Evolutionary conservation across 345 rosid species (phyloP), one percentile per base, ranked within the genome.

Genomic region (Salix caprea): DNA sequence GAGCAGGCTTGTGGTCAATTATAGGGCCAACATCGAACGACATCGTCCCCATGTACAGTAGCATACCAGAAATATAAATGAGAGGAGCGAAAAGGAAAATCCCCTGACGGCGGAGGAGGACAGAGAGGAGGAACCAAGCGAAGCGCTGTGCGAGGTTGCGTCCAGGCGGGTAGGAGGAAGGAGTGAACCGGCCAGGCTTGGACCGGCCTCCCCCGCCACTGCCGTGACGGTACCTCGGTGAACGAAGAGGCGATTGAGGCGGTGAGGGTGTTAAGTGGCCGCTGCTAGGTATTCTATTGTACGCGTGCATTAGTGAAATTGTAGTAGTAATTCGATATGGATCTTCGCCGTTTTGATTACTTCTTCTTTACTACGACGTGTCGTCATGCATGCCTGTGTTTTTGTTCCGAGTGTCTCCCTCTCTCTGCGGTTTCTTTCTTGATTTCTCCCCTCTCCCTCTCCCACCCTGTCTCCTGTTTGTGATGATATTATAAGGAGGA

Each of bases 181-280:
- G 74, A 10, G 87, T 82, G 76, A 87, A 87, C 70, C 91, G 87
- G 36, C 85, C 89, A 37, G 83, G 78, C 78, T 92, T 93, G 23
- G 90, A 86, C 54, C 91, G 89, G 67, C 88, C 67, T 15, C 67
- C 67, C 19, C 71, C 64, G 23, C 64, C 64, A 42, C 67, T n/a
- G 4, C 80, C 81, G 82, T 82, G 94, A 21, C 97, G 97, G 85
- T 85, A 89, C 21, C 97, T 87, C 15, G 98, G 99, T 21, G 98
- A 92, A 8, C 98, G 94, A 54, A 90, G 89, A 56, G 98, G 98
- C 42, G 98, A 92, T 28, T 85, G 88, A n/a, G 97, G 99, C 6
- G 99, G 98, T 13, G 99, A 96, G 0, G 99, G 99, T n/a, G 97
- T 89, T 21, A 84, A 80, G 89, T 91, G 97, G 86, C 97, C 98